Base-by-base conservation (phyloP, 768 basidiomycete species). In the Boletus pseudopeckii region DNA sequence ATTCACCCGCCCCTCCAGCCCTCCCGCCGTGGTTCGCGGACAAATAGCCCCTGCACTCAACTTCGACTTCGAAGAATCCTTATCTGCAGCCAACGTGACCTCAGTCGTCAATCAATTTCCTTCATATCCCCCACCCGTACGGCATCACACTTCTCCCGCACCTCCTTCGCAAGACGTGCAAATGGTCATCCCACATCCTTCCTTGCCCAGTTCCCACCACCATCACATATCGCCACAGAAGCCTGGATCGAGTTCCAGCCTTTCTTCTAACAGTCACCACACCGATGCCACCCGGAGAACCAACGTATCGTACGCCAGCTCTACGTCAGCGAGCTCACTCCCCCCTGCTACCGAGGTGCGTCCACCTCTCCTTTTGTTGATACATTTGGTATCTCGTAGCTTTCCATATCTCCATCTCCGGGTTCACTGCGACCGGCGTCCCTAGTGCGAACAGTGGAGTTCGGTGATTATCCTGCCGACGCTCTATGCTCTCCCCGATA, bases 31-130 rank as follows among this genome's bases (percentile, higher is more conserved):
- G 55, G 52, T 64, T 65, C 66, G 63, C 65, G 67, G 60, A 46
- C 60, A 44, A 45, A 15, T 18, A 15, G 10, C 45, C 44, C 54
- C 45, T 50, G 9, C 50, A 30, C 49, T 62, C 47, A 52, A 3
- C 54, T 66, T 66, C 55, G 66, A 66, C 64, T 66, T 66, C 55
- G 59, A 68, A 48, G 65, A 65, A 58, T 63, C 58, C 57, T 48
- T 68, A 42, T 67, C 61, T 41, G 65, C 65, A 20, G 66, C 66
- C 53, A 65, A 63, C 48, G 58, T 66, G 55, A 53, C 63, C 57
- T 68, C 68, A 34, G 63, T 63, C 52, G 67, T 66, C 57, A 70
- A 70, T 68, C 67, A 68, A 45, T 50, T 45, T 66, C 67, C 61
- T 59, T 70, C 67, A 64, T 65, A 54, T 63, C 57, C 59, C 49